Evolutionary conservation across 2,329 filamentous ascomycete genomes (phyloP), one percentile per base, ranked within the genome.

Genomic region (Nigrospora sphaerica): DNA sequence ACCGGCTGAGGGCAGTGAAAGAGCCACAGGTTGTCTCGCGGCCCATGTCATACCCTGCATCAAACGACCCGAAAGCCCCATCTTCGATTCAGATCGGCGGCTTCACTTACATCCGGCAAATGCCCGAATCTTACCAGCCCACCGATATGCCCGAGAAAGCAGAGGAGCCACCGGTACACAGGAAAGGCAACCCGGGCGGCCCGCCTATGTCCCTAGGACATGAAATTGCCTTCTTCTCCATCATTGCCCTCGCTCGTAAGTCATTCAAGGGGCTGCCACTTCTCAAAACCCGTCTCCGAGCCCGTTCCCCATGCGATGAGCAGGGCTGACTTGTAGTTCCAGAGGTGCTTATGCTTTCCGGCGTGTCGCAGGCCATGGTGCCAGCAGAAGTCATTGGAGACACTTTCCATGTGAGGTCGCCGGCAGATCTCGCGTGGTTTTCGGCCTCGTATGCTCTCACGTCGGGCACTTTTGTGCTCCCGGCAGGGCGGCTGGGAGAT

Each of bases 391-490:
- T 71, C 44, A 75, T 78, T 50, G 71, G 64, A 14, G 50, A 60
- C 16, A 64, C 64, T 32, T 68, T 77, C 34, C 62, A 61, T 12
- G 62, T 64, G 19, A 58, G 56, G 2, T 63, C 64, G 42, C 63
- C 69, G 3, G 71, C 66, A 18, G 59, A 71, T 39, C 61, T 68
- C 33, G 63, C 65, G 14, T 77, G 73, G 74, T 60, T 73, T 31
- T 63, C 72, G 43, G 71, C 73, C 12, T 68, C 67, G 12, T 77
- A 73, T 55, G 66, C 65, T 36, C 60, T 77, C 37, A 73, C 71
- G 0, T 66, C 72, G 3, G 73, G 74, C 12, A 74, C 69, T 5
- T 75, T 76, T 53, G 74, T 77, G 44, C 62, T 77, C 10, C 54
- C 72, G 3, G 67, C 71, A 1, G 74, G 73, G 1, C 65, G 72